Conservation (phyloP, 2,329 filamentous ascomycete genomes). For the Cladophialophora immunda region DNA sequence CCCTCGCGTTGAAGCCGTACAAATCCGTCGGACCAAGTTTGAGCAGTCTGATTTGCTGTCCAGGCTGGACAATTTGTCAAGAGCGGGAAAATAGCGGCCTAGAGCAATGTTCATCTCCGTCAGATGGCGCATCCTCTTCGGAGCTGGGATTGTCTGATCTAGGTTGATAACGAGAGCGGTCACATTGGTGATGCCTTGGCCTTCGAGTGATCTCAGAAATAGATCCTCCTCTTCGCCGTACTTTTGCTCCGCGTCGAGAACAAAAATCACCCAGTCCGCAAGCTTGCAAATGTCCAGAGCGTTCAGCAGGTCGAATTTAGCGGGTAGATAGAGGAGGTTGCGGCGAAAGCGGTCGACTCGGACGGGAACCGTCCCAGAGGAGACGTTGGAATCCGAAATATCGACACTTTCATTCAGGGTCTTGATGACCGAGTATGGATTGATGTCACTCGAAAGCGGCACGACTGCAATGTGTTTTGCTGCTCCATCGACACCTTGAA, state of each 20-base stretch:
- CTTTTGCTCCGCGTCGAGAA: slow-evolving; percentile 82
- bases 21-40: slow-evolving; percentile 89
- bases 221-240: slow-evolving; percentile 85
- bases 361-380: slow-evolving; percentile 68
- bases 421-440: slow-evolving; percentile 72
- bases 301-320: slow-evolving; percentile 75
- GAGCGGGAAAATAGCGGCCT: slow-evolving; percentile 89
- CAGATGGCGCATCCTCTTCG: slow-evolving; percentile 78
- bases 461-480: slow-evolving; percentile 89
- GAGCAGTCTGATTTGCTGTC: slow-evolving; percentile 90
- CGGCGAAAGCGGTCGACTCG: slow-evolving; percentile 93
- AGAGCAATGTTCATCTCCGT: slow-evolving; percentile 91
- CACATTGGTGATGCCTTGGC: slow-evolving; percentile 93
- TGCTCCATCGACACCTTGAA: slow-evolving; percentile 84
- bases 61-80: slow-evolving; percentile 89
- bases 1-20: slow-evolving; percentile 90
- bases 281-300: slow-evolving; percentile 86
- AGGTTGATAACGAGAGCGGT: slow-evolving; percentile 84
- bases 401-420: slow-evolving; percentile 82
- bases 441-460: slow-evolving; percentile 78
- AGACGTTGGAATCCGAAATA: slow-evolving; percentile 70
- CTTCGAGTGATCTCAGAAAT: slow-evolving; percentile 85
- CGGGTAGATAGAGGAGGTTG: slow-evolving; percentile 83
- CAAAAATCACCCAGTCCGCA: slow-evolving; percentile 89
- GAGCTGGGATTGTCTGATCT: slow-evolving; percentile 78